Conservation (phyloP, 2,329 filamentous ascomycete species). For the Diaporthe ampelina region DNA sequence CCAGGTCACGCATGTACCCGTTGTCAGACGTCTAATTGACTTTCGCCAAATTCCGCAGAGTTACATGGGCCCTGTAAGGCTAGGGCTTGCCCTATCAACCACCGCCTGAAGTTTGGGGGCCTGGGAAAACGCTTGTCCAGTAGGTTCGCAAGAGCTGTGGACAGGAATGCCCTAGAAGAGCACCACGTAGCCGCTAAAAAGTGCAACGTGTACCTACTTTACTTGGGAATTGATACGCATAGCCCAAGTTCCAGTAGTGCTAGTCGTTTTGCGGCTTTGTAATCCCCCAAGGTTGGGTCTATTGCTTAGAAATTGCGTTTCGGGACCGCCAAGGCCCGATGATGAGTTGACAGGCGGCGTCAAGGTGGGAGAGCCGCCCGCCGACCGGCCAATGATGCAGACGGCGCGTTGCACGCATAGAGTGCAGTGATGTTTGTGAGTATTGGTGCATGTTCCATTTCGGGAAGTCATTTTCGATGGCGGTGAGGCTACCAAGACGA, state of each 20-base stretch:
- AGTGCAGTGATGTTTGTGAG: neutral
- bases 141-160: neutral
- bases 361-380: neutral
- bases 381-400: neutral
- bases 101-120: neutral
- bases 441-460: neutral
- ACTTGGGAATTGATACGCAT: neutral
- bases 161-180: neutral
- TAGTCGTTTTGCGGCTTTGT: conserved; percentile 13
- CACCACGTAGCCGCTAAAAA: neutral
- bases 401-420: neutral
- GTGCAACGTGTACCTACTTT: conserved; percentile 11
- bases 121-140: neutral
- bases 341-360: conserved; percentile 1
- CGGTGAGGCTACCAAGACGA: conserved; percentile 32
- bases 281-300: conserved; percentile 4
- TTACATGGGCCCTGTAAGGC: conserved; percentile 35
- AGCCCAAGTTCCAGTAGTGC: neutral
- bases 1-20: conserved; percentile 33
- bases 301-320: conserved; percentile 35
- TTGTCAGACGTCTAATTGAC: conserved; percentile 41
- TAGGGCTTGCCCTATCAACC: neutral
- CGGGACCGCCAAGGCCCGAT: neutral
- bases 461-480: neutral
- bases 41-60: conserved; percentile 26